Evolutionary conservation across 2,329 filamentous ascomycete species (phyloP).

Genomic region (Gliomastix tumulicola): DNA sequence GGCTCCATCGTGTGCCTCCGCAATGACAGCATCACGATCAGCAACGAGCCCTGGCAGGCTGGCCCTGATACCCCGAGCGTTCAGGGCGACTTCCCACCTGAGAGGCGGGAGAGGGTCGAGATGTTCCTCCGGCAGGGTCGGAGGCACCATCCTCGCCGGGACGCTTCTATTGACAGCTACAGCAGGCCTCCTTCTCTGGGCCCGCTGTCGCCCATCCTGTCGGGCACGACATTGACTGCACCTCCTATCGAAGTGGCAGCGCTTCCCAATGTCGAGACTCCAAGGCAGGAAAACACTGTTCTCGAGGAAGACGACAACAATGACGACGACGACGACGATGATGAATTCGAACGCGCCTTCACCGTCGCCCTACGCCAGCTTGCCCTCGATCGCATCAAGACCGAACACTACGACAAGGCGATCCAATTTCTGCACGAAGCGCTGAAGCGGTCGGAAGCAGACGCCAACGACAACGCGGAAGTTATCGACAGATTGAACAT

Average conservation of each 20-base stretch:
- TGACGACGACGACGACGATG: constrained; percentile 3
- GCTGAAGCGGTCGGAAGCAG: constrained; percentile 4
- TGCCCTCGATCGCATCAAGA: constrained; percentile 13
- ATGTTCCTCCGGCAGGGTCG: no score
- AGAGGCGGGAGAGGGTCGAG: no score
- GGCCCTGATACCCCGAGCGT: no score
- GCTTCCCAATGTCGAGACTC: no score
- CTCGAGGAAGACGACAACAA: background rate
- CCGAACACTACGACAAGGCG: constrained; percentile 11
- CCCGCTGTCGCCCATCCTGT: background rate
- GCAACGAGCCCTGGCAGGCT: no score
- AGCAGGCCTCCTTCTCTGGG: background rate
- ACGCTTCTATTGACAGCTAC: background rate
- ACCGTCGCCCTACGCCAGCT: constrained; percentile 13
- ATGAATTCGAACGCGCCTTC: constrained; percentile 10
- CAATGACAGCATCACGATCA: no score
- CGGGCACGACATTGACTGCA: background rate
- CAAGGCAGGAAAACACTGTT: no score
- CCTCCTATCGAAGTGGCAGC: background rate
- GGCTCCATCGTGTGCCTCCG: background rate
- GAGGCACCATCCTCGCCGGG: background rate
- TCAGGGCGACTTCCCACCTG: no score
- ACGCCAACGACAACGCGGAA: constrained; percentile 3
- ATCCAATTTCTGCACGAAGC: constrained; percentile 13
- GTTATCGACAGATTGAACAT: no score